These are phyloP conservation scores for Fragilaria crotonensis DNA, from an alignment of 108 stramenopile species.

Conservation along the genomic window DNA sequence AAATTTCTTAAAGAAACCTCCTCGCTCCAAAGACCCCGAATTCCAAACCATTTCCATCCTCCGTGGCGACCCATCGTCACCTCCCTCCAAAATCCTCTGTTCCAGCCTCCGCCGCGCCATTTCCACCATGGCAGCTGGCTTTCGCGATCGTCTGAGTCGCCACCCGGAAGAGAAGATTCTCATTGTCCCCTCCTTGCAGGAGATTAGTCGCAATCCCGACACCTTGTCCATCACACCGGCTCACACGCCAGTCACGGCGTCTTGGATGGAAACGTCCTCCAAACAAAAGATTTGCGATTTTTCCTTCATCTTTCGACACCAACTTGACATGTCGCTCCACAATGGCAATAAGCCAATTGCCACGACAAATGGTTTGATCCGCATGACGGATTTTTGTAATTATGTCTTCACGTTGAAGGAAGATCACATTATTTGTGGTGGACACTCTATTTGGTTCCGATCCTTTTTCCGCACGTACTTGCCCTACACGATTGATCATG, in stretches of 20 bases:
- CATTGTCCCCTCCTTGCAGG: slow-evolving; percentile 74
- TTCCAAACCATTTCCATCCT: slow-evolving; percentile 28
- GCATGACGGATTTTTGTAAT: slow-evolving; percentile 72
- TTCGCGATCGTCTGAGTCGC: slow-evolving; percentile 56
- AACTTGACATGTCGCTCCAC: slow-evolving; percentile 70
- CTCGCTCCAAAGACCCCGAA: slow-evolving; percentile 1
- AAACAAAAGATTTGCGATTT: slow-evolving; percentile 23
- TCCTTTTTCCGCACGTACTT: slow-evolving; percentile 80
- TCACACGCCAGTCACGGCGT: slow-evolving; percentile 49
- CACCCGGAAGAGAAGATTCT: slow-evolving; percentile 55
- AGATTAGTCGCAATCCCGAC: slow-evolving; percentile 88
- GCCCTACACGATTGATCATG: slow-evolving; percentile 52
- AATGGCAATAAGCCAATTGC: slow-evolving; percentile 75
- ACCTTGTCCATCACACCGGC: slow-evolving; percentile 82
- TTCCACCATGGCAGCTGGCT: slow-evolving; percentile 73
- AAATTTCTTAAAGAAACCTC: slow-evolving; percentile 44
- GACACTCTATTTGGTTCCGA: slow-evolving; percentile 89
- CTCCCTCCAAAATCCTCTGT: slow-evolving; percentile 58
- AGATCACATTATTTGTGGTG: slow-evolving; percentile 68
- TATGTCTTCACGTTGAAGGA: slow-evolving; percentile 69
- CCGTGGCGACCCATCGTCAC: slow-evolving; percentile 31
- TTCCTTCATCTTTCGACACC: slow-evolving; percentile 35
- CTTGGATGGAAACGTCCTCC: slow-evolving; percentile 71
- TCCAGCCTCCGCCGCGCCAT: slow-evolving; percentile 83
- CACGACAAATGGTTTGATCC: slow-evolving; percentile 64